A percentile compares a stretch with the other conserved stretches of the same genome.
phyloP scores from a whole-genome alignment of 1,139 yeast genomes.

The Wickerhamiella pararugosa region DNA sequence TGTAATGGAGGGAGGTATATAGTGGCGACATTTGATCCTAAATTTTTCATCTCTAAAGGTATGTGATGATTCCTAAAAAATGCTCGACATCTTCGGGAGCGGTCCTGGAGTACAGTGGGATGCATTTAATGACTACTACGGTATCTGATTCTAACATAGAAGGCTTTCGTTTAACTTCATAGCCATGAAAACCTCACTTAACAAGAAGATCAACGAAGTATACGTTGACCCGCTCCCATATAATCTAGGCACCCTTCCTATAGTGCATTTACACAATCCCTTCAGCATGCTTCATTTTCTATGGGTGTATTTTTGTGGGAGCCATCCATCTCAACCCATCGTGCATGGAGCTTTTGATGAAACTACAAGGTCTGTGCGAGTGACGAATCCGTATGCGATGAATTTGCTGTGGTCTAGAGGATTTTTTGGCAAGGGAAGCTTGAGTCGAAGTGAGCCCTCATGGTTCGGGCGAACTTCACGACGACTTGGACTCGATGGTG shows the following conservation, averaged over 20 bases:
- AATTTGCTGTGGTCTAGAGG: conserved; percentile 67
- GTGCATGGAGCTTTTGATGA: conserved; percentile 4
- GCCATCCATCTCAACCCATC: conserved; percentile 26
- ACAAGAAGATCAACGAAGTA: conserved; percentile 17
- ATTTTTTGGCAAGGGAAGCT: conserved; percentile 83
- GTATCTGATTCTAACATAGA: conserved; percentile 58
- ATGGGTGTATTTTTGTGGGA: conserved; percentile 20
- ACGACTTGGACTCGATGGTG: conserved; percentile 31
- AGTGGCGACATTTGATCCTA: background rate
- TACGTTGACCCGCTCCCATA: conserved; percentile 35
- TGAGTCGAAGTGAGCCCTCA: conserved; percentile 85
- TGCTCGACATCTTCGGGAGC: conserved; percentile 18
- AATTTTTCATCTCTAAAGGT: conserved; percentile 10
- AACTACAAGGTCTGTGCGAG: conserved; percentile 12
- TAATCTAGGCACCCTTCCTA: conserved; percentile 26
- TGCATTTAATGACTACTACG: conserved; percentile 85
- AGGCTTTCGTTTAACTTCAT: background rate
- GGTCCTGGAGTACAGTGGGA: conserved; percentile 18
- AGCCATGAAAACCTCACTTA: conserved; percentile 1
- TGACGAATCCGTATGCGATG: conserved; percentile 34
- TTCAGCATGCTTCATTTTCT: conserved; percentile 23
- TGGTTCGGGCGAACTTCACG: conserved; percentile 59
- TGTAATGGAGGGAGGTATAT: too few relatives aligned
- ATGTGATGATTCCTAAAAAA: conserved; percentile 18
- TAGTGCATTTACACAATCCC: conserved; percentile 26